phyloP scores from a whole-genome alignment of 1,284 basidiomycete genomes.

The Salmacisia buchloeana region DNA sequence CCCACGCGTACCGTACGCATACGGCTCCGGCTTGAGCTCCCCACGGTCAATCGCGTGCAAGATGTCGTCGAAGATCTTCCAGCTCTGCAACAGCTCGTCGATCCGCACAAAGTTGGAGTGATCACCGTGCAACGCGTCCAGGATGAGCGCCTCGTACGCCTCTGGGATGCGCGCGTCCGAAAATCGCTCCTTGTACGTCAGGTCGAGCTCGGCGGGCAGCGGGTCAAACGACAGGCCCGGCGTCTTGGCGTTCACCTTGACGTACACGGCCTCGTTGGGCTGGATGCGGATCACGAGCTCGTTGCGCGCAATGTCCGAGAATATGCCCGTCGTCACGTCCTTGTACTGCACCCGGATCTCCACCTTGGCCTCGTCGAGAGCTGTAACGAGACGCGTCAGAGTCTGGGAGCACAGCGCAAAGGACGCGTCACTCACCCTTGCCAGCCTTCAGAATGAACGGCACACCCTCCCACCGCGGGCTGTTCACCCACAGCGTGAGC shows the following conservation, averaged over 20 bases:
- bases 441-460: conserved; percentile 50
- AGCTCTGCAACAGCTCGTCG: conserved; percentile 49
- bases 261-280: conserved; percentile 46
- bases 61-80: conserved; percentile 50
- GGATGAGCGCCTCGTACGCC: conserved; percentile 51
- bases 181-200: conserved; percentile 47
- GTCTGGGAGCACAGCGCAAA: too few species aligned
- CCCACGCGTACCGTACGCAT: conserved; percentile 44
- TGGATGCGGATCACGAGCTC: conserved; percentile 49
- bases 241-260: conserved; percentile 47
- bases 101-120: conserved; percentile 51
- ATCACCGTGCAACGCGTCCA: conserved; percentile 49
- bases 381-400: not conserved
- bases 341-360: conserved; percentile 49
- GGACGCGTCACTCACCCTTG: conserved; percentile 34
- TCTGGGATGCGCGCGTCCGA: conserved; percentile 44
- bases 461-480: conserved; percentile 46
- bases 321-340: conserved; percentile 29
- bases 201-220: conserved; percentile 38
- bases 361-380: conserved; percentile 48
- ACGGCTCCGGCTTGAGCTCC: conserved; percentile 42
- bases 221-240: conserved; percentile 38
- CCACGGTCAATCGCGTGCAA: conserved; percentile 47
- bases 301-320: conserved; percentile 36
- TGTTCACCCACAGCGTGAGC: conserved; percentile 44